phyloP scores from a whole-genome alignment of 2,329 filamentous ascomycete genomes.

The Exophiala spinifera region DNA sequence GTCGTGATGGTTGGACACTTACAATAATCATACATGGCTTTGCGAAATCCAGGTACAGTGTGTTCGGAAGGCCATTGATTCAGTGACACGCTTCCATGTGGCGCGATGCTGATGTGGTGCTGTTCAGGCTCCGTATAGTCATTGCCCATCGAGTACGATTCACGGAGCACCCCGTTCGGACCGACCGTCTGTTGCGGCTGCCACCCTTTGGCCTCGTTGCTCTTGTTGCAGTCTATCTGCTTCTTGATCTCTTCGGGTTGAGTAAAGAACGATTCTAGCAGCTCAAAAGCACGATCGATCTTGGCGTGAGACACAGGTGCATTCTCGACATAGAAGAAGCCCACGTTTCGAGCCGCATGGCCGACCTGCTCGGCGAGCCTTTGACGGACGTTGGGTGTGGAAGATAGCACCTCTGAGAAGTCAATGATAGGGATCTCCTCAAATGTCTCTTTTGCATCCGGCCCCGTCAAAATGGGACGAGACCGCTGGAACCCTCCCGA shows the following conservation, averaged over 20 bases:
- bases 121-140: conserved; percentile 39
- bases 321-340: conserved; percentile 33
- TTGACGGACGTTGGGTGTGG: background rate
- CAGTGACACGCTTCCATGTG: conserved; percentile 30
- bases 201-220: conserved; percentile 34
- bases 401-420: background rate
- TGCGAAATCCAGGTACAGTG: conserved; percentile 38
- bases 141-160: conserved; percentile 41
- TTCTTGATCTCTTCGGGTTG: conserved; percentile 35
- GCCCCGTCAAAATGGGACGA: background rate
- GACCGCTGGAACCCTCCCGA: background rate
- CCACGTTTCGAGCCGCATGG: conserved; percentile 9
- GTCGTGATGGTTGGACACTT: conserved; percentile 6
- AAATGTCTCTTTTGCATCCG: background rate
- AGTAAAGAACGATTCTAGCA: conserved; percentile 34
- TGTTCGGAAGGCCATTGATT: conserved; percentile 28
- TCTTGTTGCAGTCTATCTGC: conserved; percentile 37
- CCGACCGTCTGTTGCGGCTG: conserved; percentile 12
- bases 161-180: conserved; percentile 24
- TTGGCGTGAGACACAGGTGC: conserved; percentile 23
- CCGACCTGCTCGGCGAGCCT: background rate
- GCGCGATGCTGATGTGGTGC: conserved; percentile 29
- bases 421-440: background rate
- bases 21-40: conserved; percentile 38
- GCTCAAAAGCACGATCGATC: conserved; percentile 28